Conservation (phyloP, 1,139 yeast species). For the Candida anutae region DNA sequence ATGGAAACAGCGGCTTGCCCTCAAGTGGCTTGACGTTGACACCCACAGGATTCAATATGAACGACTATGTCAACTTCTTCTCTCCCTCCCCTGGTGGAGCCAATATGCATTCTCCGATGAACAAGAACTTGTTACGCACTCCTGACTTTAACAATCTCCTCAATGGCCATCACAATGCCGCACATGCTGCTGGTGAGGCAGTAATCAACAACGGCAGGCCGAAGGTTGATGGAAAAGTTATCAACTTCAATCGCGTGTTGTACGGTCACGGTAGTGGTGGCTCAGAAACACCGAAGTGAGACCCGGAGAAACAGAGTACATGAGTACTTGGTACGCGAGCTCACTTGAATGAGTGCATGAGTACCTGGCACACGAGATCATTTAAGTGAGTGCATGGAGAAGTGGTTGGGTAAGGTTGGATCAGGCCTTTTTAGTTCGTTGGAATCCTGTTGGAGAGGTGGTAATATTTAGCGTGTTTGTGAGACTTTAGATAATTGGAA, state of each 20-base stretch:
- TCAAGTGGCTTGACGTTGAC: slow-evolving; percentile 40
- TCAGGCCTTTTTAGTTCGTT: too few species aligned
- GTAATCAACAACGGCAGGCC: slow-evolving; percentile 9
- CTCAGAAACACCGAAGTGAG: too few species aligned
- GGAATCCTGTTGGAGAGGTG: too few species aligned
- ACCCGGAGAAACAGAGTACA: too few species aligned
- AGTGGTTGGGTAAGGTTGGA: too few species aligned
- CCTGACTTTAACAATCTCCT: slow-evolving; percentile 35
- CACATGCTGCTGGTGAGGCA: slow-evolving; percentile 2
- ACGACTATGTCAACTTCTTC: slow-evolving; percentile 71
- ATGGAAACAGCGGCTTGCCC: slow-evolving; percentile 25
- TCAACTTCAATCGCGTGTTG: slow-evolving; percentile 35
- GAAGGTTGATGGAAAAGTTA: slow-evolving; percentile 37
- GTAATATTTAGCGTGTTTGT: too few species aligned
- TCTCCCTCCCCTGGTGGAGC: slow-evolving; percentile 61
- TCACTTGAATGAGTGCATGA: too few species aligned
- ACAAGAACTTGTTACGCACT: slow-evolving; percentile 29
- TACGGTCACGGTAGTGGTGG: slow-evolving; percentile 13
- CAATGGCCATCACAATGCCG: slow-evolving; percentile 7
- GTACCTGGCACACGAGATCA: too few species aligned
- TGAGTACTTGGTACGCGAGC: too few species aligned
- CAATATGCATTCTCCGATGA: slow-evolving; percentile 7
- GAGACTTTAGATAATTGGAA: too few species aligned
- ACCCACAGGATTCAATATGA: slow-evolving; percentile 75
- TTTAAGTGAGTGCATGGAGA: too few species aligned